Evolutionary conservation across 2,329 filamentous ascomycete genomes (phyloP).

Genomic region (Trichoderma simmonsii): DNA sequence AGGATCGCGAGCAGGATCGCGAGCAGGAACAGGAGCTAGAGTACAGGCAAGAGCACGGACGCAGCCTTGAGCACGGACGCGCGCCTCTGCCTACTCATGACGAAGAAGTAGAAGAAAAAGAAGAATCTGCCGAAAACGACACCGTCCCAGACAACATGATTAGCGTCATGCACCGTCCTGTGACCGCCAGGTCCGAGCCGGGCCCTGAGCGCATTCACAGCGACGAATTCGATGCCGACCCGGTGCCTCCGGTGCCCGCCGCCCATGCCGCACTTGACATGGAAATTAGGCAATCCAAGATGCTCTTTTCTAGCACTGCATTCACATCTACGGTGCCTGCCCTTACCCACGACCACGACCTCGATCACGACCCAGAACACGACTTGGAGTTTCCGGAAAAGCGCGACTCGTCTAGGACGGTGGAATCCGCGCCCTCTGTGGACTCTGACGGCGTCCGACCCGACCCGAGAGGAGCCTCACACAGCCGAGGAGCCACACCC

Average conservation of each 20-base stretch:
- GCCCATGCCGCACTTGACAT: conserved; percentile 34
- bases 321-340: conserved; percentile 41
- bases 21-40: conserved; percentile 44
- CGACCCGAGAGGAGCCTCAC: background rate
- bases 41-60: background rate
- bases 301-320: conserved; percentile 39
- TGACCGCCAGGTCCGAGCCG: conserved; percentile 19
- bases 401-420: conserved; percentile 51
- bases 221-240: conserved; percentile 11
- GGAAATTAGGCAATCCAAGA: conserved; percentile 40
- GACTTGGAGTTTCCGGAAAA: conserved; percentile 35
- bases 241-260: conserved; percentile 22
- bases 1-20: conserved; percentile 38
- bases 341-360: conserved; percentile 32
- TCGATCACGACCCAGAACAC: conserved; percentile 25
- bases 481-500: conserved; percentile 6
- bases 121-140: conserved; percentile 4
- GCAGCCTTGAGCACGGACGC: background rate
- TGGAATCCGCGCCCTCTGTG: conserved; percentile 37
- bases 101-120: conserved; percentile 2
- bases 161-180: conserved; percentile 16
- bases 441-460: conserved; percentile 25
- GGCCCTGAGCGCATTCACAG: background rate
- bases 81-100: conserved; percentile 8
- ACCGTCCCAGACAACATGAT: background rate